These are phyloP conservation scores for Tephrocybe sp. DNA, from an alignment of 768 basidiomycete species.

Conservation along the genomic window DNA sequence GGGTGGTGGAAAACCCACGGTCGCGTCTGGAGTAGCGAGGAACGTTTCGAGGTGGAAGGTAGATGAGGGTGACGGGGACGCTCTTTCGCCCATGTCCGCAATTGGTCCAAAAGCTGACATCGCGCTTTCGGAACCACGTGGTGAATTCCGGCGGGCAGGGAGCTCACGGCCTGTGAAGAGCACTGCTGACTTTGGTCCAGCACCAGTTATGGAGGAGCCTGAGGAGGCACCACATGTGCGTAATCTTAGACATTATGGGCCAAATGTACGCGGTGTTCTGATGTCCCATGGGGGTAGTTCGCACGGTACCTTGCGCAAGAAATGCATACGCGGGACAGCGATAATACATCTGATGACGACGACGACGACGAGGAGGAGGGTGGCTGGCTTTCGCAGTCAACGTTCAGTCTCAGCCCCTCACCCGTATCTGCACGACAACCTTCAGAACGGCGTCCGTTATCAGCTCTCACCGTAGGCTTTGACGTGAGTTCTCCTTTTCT, in stretches of 20 bases:
- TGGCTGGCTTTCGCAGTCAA: conserved; percentile 80
- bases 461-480: conserved; percentile 41
- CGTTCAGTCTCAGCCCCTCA: conserved; percentile 56
- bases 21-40: conserved; percentile 34
- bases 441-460: conserved; percentile 40
- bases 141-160: conserved; percentile 59
- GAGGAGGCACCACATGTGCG: conserved; percentile 47
- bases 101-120: neutral
- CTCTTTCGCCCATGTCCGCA: neutral
- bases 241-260: conserved; percentile 9
- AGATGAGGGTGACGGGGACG: conserved; percentile 57
- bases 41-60: conserved; percentile 57
- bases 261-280: neutral
- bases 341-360: conserved; percentile 53
- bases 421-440: conserved; percentile 49
- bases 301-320: conserved; percentile 77
- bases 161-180: conserved; percentile 42
- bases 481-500: conserved; percentile 44
- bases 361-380: conserved; percentile 81
- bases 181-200: conserved; percentile 67
- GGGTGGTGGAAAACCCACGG: conserved; percentile 81
- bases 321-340: conserved; percentile 63
- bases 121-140: conserved; percentile 32
- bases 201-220: conserved; percentile 43
- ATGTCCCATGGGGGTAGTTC: conserved; percentile 50